Base-by-base conservation (phyloP, 2,329 filamentous ascomycete species). In the Phialophora macrospora region DNA sequence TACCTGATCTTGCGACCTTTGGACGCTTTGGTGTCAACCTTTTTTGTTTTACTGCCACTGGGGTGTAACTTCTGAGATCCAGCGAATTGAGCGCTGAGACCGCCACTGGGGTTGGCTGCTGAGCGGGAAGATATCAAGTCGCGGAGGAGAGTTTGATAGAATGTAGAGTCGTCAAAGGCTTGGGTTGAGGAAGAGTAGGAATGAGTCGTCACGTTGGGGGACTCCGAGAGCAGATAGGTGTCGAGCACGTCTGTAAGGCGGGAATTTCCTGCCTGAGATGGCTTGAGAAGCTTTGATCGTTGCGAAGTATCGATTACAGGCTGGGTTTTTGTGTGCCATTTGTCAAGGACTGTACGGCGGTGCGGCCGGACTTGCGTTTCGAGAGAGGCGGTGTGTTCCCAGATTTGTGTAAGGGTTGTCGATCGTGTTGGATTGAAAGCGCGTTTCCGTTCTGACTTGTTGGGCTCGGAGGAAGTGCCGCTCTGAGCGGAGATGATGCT, bases 1-100 rank as follows among this genome's bases (percentile, higher is more conserved):
- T 94, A 99, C 46, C 92, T 85, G 84, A 99, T 86, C 81, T 97
- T 97, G 57, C 95, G 84, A 5, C 95, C 95, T 79, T 98, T 98
- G 76, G 92, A 96, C 0, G 95, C 95, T 76, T 93, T 95, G 22
- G 93, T 93, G 77, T 99, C 95, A 4, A 98, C 91, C 79, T 90
- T 90, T 82, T 94, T 96, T 68, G 80, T 78, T 55, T 77, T 77
- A 77, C 80, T 80, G 3, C 80, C 80, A 2, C 79, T 73, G 3
- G 76, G 74, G 60, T 81, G 77, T 17, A 78, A 73, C 32, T 75
- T 74, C 8, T 77, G 75, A 5, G 79, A 75, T 20, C 74, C 68
- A 4, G 68, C 71, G 9, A 80, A 80, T 44, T 84, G 84, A 8
- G 85, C 85, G 3, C 77, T 22, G 20, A 22, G 26, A 17, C 38